Conservation (phyloP, 306 rosid genomes). For the Lablab purpureus region DNA sequence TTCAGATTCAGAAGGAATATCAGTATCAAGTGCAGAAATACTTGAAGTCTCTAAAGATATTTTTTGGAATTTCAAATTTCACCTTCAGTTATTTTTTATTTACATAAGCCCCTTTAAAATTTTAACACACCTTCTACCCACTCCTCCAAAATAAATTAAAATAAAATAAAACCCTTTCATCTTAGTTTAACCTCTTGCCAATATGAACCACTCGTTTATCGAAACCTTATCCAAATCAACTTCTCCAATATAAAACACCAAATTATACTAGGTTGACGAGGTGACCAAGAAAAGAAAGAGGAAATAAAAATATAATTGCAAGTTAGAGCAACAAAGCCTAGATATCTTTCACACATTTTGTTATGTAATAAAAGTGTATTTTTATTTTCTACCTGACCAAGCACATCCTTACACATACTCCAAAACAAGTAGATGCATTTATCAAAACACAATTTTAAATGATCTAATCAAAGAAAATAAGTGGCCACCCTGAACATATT, state of each 20-base stretch:
- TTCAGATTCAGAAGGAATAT: background rate
- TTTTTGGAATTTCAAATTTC: background rate
- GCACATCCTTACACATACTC: constrained; percentile 12
- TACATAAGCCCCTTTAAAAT: constrained; percentile 2
- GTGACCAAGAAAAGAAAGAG: background rate
- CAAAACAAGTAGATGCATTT: constrained; percentile 29
- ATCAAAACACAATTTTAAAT: constrained; percentile 33
- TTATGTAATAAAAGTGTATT: background rate
- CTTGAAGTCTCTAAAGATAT: background rate
- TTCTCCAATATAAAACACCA: constrained; percentile 1
- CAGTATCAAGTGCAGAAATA: background rate
- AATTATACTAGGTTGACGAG: background rate
- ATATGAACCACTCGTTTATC: background rate
- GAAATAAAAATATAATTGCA: background rate
- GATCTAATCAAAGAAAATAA: constrained; percentile 10
- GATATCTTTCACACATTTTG: constrained; percentile 27
- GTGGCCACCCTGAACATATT: constrained; percentile 24
- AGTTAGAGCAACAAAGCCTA: constrained; percentile 8
- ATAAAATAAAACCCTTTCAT: background rate
- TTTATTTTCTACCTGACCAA: constrained; percentile 28
- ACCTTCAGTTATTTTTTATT: background rate
- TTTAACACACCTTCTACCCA: background rate
- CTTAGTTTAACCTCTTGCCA: background rate
- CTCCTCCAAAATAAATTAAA: background rate
- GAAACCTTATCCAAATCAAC: constrained; percentile 21